Evolutionary conservation across 1,284 basidiomycete species (phyloP).

Genomic region (Xerocomus amazonicus): DNA sequence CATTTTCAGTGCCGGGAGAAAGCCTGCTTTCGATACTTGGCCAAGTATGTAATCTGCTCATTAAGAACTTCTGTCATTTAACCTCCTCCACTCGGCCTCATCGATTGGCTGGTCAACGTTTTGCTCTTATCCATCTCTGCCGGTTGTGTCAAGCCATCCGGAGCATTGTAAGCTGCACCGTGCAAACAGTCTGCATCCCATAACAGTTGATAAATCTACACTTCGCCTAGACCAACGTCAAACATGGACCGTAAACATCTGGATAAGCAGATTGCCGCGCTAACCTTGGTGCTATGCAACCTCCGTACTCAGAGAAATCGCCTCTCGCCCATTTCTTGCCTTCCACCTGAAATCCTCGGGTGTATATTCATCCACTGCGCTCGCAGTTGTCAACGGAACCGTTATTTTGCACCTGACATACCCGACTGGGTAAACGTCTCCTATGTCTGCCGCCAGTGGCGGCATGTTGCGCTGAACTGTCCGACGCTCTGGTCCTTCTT

Average conservation of each 20-base stretch:
- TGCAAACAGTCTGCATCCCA: not conserved
- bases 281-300: conserved; percentile 28
- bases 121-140: not conserved
- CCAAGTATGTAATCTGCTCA: too few relatives aligned
- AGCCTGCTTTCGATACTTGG: too few relatives aligned
- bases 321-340: conserved; percentile 29
- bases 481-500: conserved; percentile 36
- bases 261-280: conserved; percentile 32
- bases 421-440: conserved; percentile 28
- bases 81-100: too few relatives aligned
- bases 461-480: conserved; percentile 33
- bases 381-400: not conserved
- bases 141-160: not conserved
- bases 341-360: conserved; percentile 32
- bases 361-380: conserved; percentile 25
- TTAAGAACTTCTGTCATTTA: too few relatives aligned
- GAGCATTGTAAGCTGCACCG: not conserved
- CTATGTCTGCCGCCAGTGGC: conserved; percentile 38
- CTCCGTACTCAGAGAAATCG: conserved; percentile 33
- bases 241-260: conserved; percentile 20
- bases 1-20: too few relatives aligned
- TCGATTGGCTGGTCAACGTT: too few relatives aligned
- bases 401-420: not conserved
- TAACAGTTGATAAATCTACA: not conserved
- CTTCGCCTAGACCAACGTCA: not conserved